These are phyloP conservation scores for Ogataea pignaliae DNA, from an alignment of 805 yeast genomes.

Conservation along the genomic window DNA sequence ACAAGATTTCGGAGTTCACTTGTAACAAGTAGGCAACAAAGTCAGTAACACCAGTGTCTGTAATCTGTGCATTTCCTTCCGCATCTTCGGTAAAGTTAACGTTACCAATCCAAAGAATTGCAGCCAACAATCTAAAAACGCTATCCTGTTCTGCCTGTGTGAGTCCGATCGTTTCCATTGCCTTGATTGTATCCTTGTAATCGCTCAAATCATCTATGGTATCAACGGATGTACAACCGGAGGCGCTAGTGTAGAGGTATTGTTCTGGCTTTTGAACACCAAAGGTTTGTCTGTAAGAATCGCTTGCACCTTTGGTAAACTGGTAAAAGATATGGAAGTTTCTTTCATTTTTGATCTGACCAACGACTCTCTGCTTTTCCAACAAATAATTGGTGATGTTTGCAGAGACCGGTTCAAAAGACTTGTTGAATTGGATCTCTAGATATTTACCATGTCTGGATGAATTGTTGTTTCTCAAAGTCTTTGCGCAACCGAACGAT, in stretches of 20 bases:
- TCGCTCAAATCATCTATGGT: constrained; percentile 83
- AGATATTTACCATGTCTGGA: constrained; percentile 92
- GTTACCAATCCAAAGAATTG: constrained; percentile 93
- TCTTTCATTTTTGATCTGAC: constrained; percentile 87
- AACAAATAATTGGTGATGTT: constrained; percentile 91
- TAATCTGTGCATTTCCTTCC: constrained; percentile 76
- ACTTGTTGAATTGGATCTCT: constrained; percentile 80
- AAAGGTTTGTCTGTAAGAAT: constrained; percentile 70
- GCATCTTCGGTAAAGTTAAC: constrained; percentile 80
- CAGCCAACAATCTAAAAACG: constrained; percentile 79
- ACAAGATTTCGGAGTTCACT: constrained; percentile 64
- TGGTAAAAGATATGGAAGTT: constrained; percentile 97
- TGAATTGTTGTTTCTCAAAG: constrained; percentile 82
- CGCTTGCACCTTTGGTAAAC: constrained; percentile 86
- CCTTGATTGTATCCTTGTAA: constrained; percentile 72
- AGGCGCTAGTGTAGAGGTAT: constrained; percentile 80
- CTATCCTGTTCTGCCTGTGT: constrained; percentile 81
- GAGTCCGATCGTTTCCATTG: constrained; percentile 87
- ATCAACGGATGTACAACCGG: constrained; percentile 80
- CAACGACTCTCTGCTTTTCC: constrained; percentile 96
- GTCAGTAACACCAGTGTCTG: constrained; percentile 87
- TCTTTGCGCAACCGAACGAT: constrained; percentile 91
- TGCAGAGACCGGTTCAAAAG: constrained; percentile 89
- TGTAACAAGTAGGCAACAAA: constrained; percentile 90
- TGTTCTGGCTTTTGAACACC: constrained; percentile 96